A percentile compares a stretch with the other conserved stretches of the same genome.
Evolutionary conservation across 1,284 basidiomycete species (phyloP).

Genomic region (Rhizoctonia solani): DNA sequence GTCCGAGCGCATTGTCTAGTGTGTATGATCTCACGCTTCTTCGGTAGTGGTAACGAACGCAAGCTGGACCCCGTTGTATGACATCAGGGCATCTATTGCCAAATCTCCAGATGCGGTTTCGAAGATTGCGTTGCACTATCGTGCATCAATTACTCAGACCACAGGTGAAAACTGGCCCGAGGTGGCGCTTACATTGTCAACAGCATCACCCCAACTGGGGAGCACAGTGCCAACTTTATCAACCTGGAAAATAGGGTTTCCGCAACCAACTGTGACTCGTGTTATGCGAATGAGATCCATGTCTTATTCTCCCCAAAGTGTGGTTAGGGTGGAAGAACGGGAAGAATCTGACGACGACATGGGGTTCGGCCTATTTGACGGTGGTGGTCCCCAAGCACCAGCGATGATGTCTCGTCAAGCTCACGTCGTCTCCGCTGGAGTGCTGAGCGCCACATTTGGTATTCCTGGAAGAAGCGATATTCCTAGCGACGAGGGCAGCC

Average conservation of each 20-base stretch:
- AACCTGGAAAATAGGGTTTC: conserved; percentile 13
- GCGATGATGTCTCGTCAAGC: conserved; percentile 7
- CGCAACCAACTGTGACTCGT: too few relatives aligned
- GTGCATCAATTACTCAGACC: conserved; percentile 41
- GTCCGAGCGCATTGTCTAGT: conserved; percentile 7
- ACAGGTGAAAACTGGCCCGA: conserved; percentile 42
- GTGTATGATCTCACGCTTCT: too few relatives aligned
- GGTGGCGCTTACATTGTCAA: conserved; percentile 40
- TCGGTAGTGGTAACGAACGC: conserved; percentile 41
- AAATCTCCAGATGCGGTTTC: conserved; percentile 39
- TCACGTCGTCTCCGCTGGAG: conserved; percentile 26
- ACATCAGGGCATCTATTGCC: conserved; percentile 41
- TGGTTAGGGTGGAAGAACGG: neutral
- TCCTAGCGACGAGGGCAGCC: conserved; percentile 38
- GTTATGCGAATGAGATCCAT: neutral
- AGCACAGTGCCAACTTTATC: conserved; percentile 38
- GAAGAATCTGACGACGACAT: neutral
- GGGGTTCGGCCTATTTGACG: neutral
- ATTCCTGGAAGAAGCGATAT: conserved; percentile 38
- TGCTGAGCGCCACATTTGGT: conserved; percentile 38
- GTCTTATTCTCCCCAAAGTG: too few relatives aligned
- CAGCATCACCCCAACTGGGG: conserved; percentile 39
- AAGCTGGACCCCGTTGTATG: conserved; percentile 42
- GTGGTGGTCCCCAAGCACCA: neutral
- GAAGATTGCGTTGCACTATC: conserved; percentile 40